These are phyloP conservation scores for Lentinula novae-zelandiae DNA, from an alignment of 1,284 basidiomycete genomes.

Conservation along the genomic window DNA sequence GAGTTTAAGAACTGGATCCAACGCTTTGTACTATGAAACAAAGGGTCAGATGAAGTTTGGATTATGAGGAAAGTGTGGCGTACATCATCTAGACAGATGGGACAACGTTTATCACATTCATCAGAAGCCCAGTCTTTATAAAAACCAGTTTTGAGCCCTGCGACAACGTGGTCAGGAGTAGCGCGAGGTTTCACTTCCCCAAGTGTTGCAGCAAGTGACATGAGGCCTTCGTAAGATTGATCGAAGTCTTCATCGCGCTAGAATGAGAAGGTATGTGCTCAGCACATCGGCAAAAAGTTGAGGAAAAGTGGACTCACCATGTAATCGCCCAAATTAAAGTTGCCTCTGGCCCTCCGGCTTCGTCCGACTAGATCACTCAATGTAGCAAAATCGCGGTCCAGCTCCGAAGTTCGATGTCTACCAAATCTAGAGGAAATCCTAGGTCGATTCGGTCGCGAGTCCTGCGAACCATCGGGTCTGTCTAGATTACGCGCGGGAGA, in stretches of 20 bases:
- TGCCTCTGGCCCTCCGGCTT: conserved; percentile 21
- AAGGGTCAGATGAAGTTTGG: not conserved
- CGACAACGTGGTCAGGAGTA: conserved; percentile 57
- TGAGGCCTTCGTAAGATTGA: conserved; percentile 62
- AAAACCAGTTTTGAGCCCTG: conserved; percentile 50
- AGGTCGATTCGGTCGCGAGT: not conserved
- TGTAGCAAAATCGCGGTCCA: conserved; percentile 1
- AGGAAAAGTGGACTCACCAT: conserved; percentile 41
- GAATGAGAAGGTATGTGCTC: conserved; percentile 1
- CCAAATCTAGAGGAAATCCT: conserved; percentile 1
- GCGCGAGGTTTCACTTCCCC: conserved; percentile 63
- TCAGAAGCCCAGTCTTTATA: conserved; percentile 64
- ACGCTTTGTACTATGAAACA: conserved; percentile 48
- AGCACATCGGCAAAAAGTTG: not conserved
- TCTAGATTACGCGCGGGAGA: conserved; percentile 2
- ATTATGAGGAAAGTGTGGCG: conserved; percentile 24
- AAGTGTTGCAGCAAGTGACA: conserved; percentile 52
- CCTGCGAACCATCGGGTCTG: conserved; percentile 3
- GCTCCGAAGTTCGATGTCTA: conserved; percentile 6
- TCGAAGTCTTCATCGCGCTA: conserved; percentile 74
- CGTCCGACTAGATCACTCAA: conserved; percentile 7
- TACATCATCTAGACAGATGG: conserved; percentile 78
- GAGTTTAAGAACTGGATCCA: conserved; percentile 57
- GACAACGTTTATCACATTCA: conserved; percentile 67
- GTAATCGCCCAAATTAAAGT: conserved; percentile 49